Base-by-base conservation (phyloP, 805 yeast species). In the Ascoidea asiatica region DNA sequence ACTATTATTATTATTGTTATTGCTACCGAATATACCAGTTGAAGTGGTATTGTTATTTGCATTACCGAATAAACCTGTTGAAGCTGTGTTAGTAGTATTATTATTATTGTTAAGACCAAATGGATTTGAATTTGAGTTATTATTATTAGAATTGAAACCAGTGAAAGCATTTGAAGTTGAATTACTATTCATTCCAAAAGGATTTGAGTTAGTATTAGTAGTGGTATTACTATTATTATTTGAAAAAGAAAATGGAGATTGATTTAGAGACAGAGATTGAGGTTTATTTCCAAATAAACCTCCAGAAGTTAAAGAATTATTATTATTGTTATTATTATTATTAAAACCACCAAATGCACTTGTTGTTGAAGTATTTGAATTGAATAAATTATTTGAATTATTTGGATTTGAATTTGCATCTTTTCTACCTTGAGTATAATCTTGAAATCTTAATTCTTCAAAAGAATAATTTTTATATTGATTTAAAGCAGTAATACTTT, bases 391-490 rank as follows among this genome's bases (percentile, higher is more conserved):
- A 17, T 22, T 38, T 15, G 15, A 8, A 41, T 21, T 41, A 15
- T 60, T 61, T 39, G 55, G 50, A 17, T 50, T 59, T 21, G 67
- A 62, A 49, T 66, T 75, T 15, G 85, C 89, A 50, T 51, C 76
- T 48, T 76, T 71, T 56, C 92, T 71, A 44, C 75, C 76, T 50
- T 78, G 83, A 53, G 77, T 76, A 59, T 92, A 92, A 63, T 92
- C 99, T 60, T 82, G 90, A 53, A 73, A 66, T 57, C 99, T 75
- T 61, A 92, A 73, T 59, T 92, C 98, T 60, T 88, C 97, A 56
- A 79, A 74, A 0, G 95, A 84, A 54, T 62, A 84, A 53, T 79
- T 78, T 53, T 72, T 73, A 58, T 90, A 92, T 60, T 87, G 95
- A 4, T 95, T 95, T 97, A 92, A 89, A 40, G 85, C 74, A 8